Percentiles rank a stretch among this genome's conserved stretches.
phyloP scores from a whole-genome alignment of 495 filamentous ascomycete genomes.

The Podospora bellae-mahoneyi region DNA sequence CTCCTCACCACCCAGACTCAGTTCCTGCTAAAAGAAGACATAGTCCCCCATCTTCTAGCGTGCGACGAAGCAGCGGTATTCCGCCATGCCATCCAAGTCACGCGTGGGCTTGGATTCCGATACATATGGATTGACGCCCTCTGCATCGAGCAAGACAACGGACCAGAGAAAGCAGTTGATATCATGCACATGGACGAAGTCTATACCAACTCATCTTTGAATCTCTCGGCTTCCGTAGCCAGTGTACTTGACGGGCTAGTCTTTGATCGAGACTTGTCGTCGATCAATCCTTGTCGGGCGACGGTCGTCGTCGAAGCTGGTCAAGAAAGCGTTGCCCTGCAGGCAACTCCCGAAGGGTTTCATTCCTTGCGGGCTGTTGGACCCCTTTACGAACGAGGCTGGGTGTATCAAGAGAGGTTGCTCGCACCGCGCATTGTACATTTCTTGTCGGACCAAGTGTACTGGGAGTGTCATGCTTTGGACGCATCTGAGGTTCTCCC shows the following conservation, averaged over 20 bases:
- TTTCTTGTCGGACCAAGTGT: conserved; percentile 8
- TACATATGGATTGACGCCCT: conserved; percentile 31
- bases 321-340: neutral
- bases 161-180: conserved; percentile 20
- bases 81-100: conserved; percentile 12
- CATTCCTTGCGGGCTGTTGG: conserved; percentile 8
- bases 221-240: conserved; percentile 12
- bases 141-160: conserved; percentile 28
- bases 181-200: conserved; percentile 21
- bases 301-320: neutral
- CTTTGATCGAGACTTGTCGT: conserved; percentile 5
- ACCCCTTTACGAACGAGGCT: conserved; percentile 15
- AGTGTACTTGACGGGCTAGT: conserved; percentile 2
- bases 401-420: conserved; percentile 17
- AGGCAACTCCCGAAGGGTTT: neutral
- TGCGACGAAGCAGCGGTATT: conserved; percentile 12
- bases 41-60: conserved; percentile 2
- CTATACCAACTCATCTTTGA: conserved; percentile 16
- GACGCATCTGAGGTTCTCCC: conserved; percentile 4
- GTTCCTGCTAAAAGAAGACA: conserved; percentile 1
- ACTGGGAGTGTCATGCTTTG: conserved; percentile 8
- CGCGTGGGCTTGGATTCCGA: conserved; percentile 14
- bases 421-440: conserved; percentile 15
- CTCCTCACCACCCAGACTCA: neutral
- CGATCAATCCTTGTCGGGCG: conserved; percentile 7